Evolutionary conservation across 768 basidiomycete genomes (phyloP).

Genomic region (Phaffia australis): DNA sequence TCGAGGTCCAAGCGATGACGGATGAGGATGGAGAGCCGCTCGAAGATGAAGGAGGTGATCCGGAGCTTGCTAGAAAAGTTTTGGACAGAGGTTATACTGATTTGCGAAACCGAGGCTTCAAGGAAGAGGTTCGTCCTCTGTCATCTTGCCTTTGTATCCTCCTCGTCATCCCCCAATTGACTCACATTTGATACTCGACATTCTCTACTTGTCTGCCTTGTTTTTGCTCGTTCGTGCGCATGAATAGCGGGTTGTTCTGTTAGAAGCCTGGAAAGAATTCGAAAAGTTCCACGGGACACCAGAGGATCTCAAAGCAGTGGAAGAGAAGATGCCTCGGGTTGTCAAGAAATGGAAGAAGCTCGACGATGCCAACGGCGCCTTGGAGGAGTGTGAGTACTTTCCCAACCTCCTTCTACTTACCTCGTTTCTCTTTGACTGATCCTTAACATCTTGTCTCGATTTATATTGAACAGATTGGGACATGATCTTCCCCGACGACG

Average conservation of each 20-base stretch:
- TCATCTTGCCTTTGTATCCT: too few species aligned
- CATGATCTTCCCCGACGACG: conserved; percentile 91
- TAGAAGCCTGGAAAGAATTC: conserved; percentile 92
- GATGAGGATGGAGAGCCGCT: conserved; percentile 44
- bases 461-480: conserved; percentile 63
- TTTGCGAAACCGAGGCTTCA: conserved; percentile 65
- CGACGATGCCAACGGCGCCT: conserved; percentile 62
- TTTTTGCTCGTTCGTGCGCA: background rate
- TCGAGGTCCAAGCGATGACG: conserved; percentile 50
- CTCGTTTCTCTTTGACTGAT: background rate
- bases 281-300: conserved; percentile 68
- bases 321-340: conserved; percentile 86
- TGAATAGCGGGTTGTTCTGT: conserved; percentile 68
- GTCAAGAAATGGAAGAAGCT: conserved; percentile 74
- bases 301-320: conserved; percentile 66
- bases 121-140: conserved; percentile 61
- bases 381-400: conserved; percentile 55
- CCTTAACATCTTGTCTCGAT: background rate
- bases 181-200: background rate
- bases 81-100: conserved; percentile 83
- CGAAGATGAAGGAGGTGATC: conserved; percentile 53
- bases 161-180: background rate
- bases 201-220: background rate
- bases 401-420: background rate
- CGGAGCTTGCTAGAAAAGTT: conserved; percentile 57